These are phyloP conservation scores for Pseudogymnoascus sp. DNA, from an alignment of 2,329 filamentous ascomycete genomes.

Conservation along the genomic window DNA sequence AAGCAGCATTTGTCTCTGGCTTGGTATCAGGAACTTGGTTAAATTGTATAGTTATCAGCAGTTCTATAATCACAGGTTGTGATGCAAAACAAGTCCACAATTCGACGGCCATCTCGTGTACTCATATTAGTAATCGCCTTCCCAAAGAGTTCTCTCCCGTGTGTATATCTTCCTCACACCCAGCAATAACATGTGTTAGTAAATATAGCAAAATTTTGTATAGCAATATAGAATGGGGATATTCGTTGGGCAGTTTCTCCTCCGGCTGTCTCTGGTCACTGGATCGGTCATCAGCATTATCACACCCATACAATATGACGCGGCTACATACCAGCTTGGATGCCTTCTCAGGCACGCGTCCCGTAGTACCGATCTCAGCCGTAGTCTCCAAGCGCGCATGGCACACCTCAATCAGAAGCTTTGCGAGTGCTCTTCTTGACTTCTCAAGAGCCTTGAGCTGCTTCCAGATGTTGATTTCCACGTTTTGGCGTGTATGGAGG, in stretches of 20 bases:
- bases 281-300: not conserved
- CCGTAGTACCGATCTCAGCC: not conserved
- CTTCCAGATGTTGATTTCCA: conserved; percentile 7
- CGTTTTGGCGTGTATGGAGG: not conserved
- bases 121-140: not conserved
- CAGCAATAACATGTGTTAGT: not conserved
- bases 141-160: not conserved
- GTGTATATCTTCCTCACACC: not conserved
- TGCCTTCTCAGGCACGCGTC: not conserved
- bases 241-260: not conserved
- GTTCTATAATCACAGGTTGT: not conserved
- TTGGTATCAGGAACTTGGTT: not conserved
- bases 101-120: not conserved
- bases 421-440: not conserved
- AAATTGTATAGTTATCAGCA: conserved; percentile 1
- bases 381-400: not conserved
- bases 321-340: not conserved
- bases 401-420: not conserved
- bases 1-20: not conserved
- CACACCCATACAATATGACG: not conserved
- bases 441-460: not conserved
- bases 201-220: not conserved
- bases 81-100: not conserved
- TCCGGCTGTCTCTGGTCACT: not conserved
- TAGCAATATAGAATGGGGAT: not conserved